Conservation (phyloP, 2,329 filamentous ascomycete genomes). For the Xylariaceae sp. region DNA sequence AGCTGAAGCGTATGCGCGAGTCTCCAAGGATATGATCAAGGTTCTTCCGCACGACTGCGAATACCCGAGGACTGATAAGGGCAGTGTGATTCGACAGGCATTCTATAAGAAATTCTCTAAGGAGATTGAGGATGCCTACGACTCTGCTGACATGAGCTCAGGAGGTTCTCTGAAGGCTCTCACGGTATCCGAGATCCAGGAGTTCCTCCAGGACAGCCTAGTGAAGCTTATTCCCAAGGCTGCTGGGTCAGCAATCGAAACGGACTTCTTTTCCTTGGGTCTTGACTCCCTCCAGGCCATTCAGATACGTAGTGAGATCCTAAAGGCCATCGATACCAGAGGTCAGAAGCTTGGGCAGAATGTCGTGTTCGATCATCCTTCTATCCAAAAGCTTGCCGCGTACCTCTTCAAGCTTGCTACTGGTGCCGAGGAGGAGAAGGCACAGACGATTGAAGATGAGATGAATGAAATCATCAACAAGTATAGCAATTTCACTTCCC, state of each 20-base stretch:
- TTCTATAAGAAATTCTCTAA: slow-evolving; percentile 47
- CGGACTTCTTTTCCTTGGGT: slow-evolving; percentile 55
- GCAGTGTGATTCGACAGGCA: too few species aligned
- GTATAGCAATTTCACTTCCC: too few species aligned
- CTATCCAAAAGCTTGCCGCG: slow-evolving; percentile 38
- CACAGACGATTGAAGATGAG: too few species aligned
- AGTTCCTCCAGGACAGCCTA: slow-evolving; percentile 30
- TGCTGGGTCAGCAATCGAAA: slow-evolving; percentile 29
- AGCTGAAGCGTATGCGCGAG: too few species aligned
- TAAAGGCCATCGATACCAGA: slow-evolving; percentile 45
- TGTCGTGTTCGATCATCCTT: slow-evolving; percentile 55
- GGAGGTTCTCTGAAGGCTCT: too few species aligned
- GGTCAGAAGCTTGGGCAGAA: slow-evolving; percentile 46
- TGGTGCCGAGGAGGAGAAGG: too few species aligned
- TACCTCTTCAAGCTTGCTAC: slow-evolving; percentile 29
- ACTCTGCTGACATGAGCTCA: slow-evolving; percentile 26
- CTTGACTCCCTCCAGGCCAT: slow-evolving; percentile 58
- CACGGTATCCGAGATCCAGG: slow-evolving; percentile 2
- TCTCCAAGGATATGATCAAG: too few species aligned
- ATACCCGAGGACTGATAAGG: too few species aligned
- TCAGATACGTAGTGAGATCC: slow-evolving; percentile 47
- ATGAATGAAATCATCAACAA: too few species aligned
- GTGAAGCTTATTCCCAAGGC: slow-evolving; percentile 17
- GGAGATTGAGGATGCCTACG: slow-evolving; percentile 32
- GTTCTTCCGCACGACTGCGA: too few species aligned